Percentiles rank a stretch among this genome's conserved stretches.
phyloP scores from a whole-genome alignment of 2,329 filamentous ascomycete species.

The Pyricularia sp. region DNA sequence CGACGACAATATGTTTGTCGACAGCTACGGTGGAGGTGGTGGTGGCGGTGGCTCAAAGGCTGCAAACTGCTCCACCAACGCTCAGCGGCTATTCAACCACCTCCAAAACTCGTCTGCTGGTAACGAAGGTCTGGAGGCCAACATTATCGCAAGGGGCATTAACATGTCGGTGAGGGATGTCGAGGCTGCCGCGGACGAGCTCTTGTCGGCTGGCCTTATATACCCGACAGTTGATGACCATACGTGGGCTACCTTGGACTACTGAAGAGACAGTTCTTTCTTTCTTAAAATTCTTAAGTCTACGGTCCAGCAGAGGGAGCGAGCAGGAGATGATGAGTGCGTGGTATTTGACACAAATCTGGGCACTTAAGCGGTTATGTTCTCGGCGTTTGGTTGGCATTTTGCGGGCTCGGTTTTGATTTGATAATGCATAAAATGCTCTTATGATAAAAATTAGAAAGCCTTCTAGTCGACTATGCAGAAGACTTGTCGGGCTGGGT shows the following conservation, averaged over 20 bases:
- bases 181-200: conserved; percentile 68
- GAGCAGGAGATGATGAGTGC: background rate
- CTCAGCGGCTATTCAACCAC: conserved; percentile 62
- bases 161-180: conserved; percentile 62
- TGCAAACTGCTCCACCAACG: conserved; percentile 41
- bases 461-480: background rate
- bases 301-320: background rate
- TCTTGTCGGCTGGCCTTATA: conserved; percentile 64
- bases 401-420: background rate
- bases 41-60: conserved; percentile 27
- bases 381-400: background rate
- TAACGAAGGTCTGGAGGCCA: conserved; percentile 77
- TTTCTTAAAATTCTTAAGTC: background rate
- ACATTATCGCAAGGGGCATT: conserved; percentile 60
- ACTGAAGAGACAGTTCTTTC: conserved; percentile 11
- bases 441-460: background rate
- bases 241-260: conserved; percentile 81
- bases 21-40: conserved; percentile 29
- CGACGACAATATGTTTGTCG: conserved; percentile 47
- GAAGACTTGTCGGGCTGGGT: background rate
- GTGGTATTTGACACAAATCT: background rate
- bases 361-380: background rate
- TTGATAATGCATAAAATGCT: background rate
- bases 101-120: conserved; percentile 59
- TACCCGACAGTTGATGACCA: conserved; percentile 90